phyloP scores from a whole-genome alignment of 805 yeast species.

The Pichia sporocuriosa region DNA sequence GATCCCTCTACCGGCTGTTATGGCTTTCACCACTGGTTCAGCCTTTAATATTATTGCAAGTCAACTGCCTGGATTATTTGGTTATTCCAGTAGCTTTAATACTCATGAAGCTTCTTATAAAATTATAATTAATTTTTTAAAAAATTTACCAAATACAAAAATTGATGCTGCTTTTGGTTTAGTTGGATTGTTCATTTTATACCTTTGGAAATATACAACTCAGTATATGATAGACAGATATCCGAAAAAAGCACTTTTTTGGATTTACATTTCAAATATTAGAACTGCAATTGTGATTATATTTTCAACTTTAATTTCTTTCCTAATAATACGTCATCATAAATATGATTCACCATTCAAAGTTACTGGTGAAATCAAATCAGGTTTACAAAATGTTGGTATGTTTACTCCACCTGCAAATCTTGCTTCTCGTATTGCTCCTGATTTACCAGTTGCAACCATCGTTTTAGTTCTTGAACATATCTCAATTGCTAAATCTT shows the following conservation, averaged over 20 bases:
- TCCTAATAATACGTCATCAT: slow-evolving; percentile 56
- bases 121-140: slow-evolving; percentile 65
- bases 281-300: slow-evolving; percentile 77
- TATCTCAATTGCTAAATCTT: slow-evolving; percentile 86
- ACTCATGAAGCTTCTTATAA: slow-evolving; percentile 64
- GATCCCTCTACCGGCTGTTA: slow-evolving; percentile 83
- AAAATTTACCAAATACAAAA: slow-evolving; percentile 58
- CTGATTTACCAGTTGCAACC: slow-evolving; percentile 81
- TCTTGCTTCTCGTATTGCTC: slow-evolving; percentile 51
- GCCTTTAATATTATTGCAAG: slow-evolving; percentile 77
- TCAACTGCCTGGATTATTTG: slow-evolving; percentile 82
- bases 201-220: slow-evolving; percentile 60
- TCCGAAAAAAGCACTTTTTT: slow-evolving; percentile 54
- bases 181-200: slow-evolving; percentile 63
- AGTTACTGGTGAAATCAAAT: slow-evolving; percentile 71
- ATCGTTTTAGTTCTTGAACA: slow-evolving; percentile 81
- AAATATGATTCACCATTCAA: slow-evolving; percentile 38
- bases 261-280: slow-evolving; percentile 58
- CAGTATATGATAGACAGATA: slow-evolving; percentile 50
- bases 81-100: slow-evolving; percentile 57
- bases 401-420: slow-evolving; percentile 55
- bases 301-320: slow-evolving; percentile 74
- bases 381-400: slow-evolving; percentile 74
- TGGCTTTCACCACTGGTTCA: slow-evolving; percentile 93
- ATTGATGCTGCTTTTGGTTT: slow-evolving; percentile 87